Conservation (phyloP, 2,329 filamentous ascomycete genomes). For the Rosellinia necatrix region DNA sequence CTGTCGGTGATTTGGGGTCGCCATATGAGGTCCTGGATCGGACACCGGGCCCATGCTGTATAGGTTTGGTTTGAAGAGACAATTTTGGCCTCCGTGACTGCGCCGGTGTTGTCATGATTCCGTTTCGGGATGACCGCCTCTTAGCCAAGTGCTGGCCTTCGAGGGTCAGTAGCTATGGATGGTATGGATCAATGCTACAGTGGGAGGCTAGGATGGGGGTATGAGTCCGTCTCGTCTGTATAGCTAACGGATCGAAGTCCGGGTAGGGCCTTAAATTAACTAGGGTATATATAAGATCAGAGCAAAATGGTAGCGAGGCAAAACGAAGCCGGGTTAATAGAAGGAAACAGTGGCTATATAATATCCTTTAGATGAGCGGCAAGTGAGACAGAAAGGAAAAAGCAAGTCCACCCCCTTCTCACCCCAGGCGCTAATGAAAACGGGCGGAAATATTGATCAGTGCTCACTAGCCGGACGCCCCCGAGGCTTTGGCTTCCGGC, state of each 20-base stretch:
- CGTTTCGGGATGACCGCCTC: conserved; percentile 15
- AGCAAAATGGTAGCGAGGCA: conserved; percentile 19
- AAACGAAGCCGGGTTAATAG: conserved; percentile 22
- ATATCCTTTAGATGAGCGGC: conserved; percentile 24
- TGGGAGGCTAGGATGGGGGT: conserved; percentile 9
- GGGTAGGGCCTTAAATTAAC: conserved; percentile 35
- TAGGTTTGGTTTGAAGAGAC: conserved; percentile 59
- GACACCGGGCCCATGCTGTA: conserved; percentile 43
- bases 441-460: no score
- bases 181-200: conserved; percentile 1
- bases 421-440: no score
- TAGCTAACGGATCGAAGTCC: conserved; percentile 32
- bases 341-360: conserved; percentile 38
- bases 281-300: conserved; percentile 28
- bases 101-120: conserved; percentile 44
- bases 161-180: not conserved
- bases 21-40: conserved; percentile 49
- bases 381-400: conserved; percentile 26
- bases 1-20: conserved; percentile 63
- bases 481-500: conserved; percentile 24
- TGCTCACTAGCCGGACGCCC: conserved; percentile 18
- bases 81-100: conserved; percentile 58
- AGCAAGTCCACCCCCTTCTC: no score
- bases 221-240: conserved; percentile 28
- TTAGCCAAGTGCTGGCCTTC: not conserved